Evolutionary conservation across 2,329 filamentous ascomycete species (phyloP), one percentile per base, ranked within the genome.

Genomic region (Aspergillus fijiensis): DNA sequence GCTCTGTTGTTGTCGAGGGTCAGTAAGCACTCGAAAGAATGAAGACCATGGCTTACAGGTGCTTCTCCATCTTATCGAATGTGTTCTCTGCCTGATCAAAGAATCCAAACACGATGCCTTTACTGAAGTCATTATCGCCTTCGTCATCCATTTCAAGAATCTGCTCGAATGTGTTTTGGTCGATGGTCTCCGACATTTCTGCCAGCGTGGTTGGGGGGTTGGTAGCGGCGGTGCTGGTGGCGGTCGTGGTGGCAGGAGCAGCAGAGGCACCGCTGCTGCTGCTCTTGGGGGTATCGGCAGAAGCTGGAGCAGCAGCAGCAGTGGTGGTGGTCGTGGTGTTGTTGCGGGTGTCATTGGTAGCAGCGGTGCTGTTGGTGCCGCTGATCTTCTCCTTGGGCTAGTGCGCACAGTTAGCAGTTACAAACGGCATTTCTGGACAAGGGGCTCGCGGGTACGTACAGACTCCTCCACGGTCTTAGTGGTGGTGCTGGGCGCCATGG

Each of bases 141-240:
- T 91, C 90, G 65, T 98, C 95, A 76, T 99, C 95, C 94, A 99
- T 97, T 78, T 98, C 95, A 64, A 98, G 86, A 74, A 99, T 98
- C 81, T 98, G 95, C 70, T 89, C 87, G 71, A 99, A 99, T 59
- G 92, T 96, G 58, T 78, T 75, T 62, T 82, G 79, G 76, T 98
- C 94, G 77, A 99, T 88, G 73, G 84, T 83, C 66, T 95, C 90
- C 61, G 86, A 87, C 66, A 92, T 85, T 61, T 90, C 85, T 61
- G 82, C 81, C 70, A 87, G 75, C 62, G 77, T 81, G 33, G 52
- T 64, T 11, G 53, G 57, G 58, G 25, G 25, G 27, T 55, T 55
- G n/a, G 79, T 75, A 9, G 39, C 39, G 39, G 39, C 7, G 16
- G 39, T 10, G 6, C 39, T 45, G 39, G 39, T 16, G 39, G 39